Evolutionary conservation across 2,329 filamentous ascomycete species (phyloP).

Genomic region (Cytospora schulzeri): DNA sequence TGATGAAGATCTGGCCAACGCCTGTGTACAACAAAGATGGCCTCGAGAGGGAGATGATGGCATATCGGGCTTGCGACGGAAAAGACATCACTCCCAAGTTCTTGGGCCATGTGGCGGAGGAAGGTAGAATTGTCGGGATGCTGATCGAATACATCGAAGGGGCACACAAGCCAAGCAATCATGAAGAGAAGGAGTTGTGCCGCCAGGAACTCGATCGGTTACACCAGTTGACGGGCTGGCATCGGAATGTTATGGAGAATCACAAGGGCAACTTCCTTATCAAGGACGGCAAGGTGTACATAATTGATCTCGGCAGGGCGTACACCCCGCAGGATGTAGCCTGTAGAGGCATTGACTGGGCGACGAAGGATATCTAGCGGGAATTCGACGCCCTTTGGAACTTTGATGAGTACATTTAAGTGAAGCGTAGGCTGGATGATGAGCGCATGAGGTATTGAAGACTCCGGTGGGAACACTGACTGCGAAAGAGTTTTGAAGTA

Average conservation of each 20-base stretch:
- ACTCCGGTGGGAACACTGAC: neutral
- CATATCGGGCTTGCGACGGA: conserved; percentile 13
- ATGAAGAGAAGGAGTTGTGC: conserved; percentile 17
- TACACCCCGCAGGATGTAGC: conserved; percentile 5
- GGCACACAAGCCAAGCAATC: conserved; percentile 5
- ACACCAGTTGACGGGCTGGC: conserved; percentile 20
- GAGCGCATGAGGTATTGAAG: too few species aligned
- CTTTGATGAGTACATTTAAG: neutral
- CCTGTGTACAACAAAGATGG: neutral
- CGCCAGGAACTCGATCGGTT: conserved; percentile 9
- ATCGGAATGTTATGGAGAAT: conserved; percentile 10
- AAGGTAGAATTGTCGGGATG: conserved; percentile 22
- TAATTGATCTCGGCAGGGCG: conserved; percentile 15
- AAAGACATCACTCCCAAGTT: conserved; percentile 14
- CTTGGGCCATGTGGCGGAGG: conserved; percentile 17
- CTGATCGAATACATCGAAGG: conserved; percentile 10
- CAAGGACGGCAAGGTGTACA: conserved; percentile 12
- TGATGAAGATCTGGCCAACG: conserved; percentile 23
- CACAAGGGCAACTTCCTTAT: conserved; percentile 19
- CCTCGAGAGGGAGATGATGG: conserved; percentile 24
- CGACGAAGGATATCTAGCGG: neutral
- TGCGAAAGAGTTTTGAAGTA: too few species aligned
- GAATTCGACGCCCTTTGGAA: conserved; percentile 17
- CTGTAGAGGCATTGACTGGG: neutral
- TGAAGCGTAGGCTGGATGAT: neutral